phyloP scores from a whole-genome alignment of 805 yeast species.

The Spathaspora hagerdaliae region DNA sequence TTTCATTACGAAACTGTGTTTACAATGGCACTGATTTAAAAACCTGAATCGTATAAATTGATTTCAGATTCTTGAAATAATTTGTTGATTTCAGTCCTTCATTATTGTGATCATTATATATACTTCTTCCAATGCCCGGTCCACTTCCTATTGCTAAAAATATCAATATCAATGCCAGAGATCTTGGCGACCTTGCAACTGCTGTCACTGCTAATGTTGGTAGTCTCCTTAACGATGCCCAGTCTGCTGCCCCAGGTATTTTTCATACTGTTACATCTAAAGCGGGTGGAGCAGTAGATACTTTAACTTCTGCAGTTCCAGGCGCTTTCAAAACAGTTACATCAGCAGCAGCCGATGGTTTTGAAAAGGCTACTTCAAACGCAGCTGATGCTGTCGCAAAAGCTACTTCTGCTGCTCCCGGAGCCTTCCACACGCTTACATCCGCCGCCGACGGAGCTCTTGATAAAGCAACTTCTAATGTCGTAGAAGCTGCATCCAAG shows the following conservation, averaged over 20 bases:
- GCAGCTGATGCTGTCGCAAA: constrained; percentile 8
- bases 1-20: no score
- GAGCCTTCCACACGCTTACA: constrained; percentile 6
- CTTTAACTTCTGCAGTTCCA: constrained; percentile 8
- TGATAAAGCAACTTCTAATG: constrained; percentile 3
- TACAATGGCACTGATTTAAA: no score
- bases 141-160: no score
- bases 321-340: constrained; percentile 9
- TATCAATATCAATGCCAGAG: no score
- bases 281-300: constrained; percentile 11
- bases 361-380: constrained; percentile 7
- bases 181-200: constrained; percentile 7
- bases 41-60: no score
- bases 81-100: no score
- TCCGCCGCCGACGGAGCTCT: constrained; percentile 6
- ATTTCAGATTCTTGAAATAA: no score
- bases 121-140: no score
- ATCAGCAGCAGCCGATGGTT: constrained; percentile 10
- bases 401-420: constrained; percentile 3
- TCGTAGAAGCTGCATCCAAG: background rate
- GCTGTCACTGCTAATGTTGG: constrained; percentile 8
- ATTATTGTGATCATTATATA: no score
- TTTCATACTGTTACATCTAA: constrained; percentile 11
- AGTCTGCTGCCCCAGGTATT: constrained; percentile 9
- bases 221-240: constrained; percentile 10